A percentile compares a stretch with the other conserved stretches of the same genome.
Conservation (phyloP, 148 eudicot species). For the Rhododendron mucronatum region DNA sequence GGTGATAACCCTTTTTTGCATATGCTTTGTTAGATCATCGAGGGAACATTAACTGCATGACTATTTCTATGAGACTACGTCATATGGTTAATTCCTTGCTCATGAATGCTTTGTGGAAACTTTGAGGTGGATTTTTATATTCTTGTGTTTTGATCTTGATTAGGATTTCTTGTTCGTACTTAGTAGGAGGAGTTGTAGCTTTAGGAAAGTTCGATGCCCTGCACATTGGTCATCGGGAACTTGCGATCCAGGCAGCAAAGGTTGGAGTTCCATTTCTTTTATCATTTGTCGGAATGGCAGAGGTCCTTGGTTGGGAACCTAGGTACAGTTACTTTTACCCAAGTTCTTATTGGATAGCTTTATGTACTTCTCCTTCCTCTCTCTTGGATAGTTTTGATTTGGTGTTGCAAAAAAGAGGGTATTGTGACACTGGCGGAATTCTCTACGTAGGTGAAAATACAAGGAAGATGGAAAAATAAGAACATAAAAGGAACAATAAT, state of each 20-base stretch:
- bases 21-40: neutral
- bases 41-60: neutral
- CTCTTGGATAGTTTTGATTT: neutral
- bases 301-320: constrained; percentile 94
- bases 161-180: constrained; percentile 10
- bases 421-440: neutral
- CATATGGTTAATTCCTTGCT: neutral
- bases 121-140: neutral
- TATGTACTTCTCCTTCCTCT: neutral
- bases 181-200: constrained; percentile 86
- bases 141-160: neutral
- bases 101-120: neutral
- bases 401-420: neutral
- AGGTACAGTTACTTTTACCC: constrained; percentile 41
- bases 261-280: constrained; percentile 77
- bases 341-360: neutral
- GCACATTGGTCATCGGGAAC: constrained; percentile 94
- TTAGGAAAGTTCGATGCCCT: constrained; percentile 98
- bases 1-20: neutral
- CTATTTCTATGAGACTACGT: neutral
- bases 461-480: neutral
- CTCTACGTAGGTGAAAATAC: neutral
- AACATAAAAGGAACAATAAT: neutral
- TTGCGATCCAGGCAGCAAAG: constrained; percentile 87
- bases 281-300: constrained; percentile 95